Conservation (phyloP, 164 flowering plant species). For the Amborella trichopoda region DNA sequence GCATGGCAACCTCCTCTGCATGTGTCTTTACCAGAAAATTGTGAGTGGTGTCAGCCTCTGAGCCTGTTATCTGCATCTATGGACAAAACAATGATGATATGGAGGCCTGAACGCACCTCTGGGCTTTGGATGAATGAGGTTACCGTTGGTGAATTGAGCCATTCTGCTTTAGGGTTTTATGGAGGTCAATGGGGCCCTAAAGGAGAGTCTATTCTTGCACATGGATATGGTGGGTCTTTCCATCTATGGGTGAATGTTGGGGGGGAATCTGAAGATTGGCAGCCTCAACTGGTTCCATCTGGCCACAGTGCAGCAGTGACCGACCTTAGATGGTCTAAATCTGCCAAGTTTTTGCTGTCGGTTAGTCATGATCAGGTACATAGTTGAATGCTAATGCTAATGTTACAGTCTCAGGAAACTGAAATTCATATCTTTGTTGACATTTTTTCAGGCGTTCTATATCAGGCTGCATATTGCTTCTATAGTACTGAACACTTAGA, state of each 20-base stretch:
- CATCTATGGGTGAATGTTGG: slow-evolving; percentile 94
- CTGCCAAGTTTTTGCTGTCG: slow-evolving; percentile 64
- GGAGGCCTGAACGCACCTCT: slow-evolving; percentile 91
- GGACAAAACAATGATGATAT: slow-evolving; percentile 99
- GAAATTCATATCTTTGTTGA: too few species aligned
- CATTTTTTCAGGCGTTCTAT: too few species aligned
- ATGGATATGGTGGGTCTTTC: slow-evolving; percentile 95
- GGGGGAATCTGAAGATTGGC: slow-evolving; percentile 57
- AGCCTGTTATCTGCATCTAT: slow-evolving; percentile 93
- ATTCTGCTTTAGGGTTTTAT: slow-evolving; percentile 94
- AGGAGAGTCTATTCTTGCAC: slow-evolving; percentile 73
- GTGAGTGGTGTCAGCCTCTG: slow-evolving; percentile 50
- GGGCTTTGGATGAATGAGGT: slow-evolving; percentile 98
- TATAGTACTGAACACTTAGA: too few species aligned
- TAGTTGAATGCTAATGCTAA: too few species aligned
- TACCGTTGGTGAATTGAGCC: slow-evolving; percentile 91
- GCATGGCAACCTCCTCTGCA: slow-evolving; percentile 78
- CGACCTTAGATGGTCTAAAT: slow-evolving; percentile 71
- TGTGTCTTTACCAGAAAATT: slow-evolving; percentile 20
- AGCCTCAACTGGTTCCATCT: slow-evolving; percentile 89
- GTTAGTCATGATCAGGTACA: slow-evolving; percentile 96
- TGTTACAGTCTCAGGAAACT: neutral
- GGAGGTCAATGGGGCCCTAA: slow-evolving; percentile 94
- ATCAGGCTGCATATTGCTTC: too few species aligned
- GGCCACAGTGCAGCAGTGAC: slow-evolving; percentile 84